These are phyloP conservation scores for Thalassiosira livingstoniorum DNA, from an alignment of 352 stramenopile genomes.

Conservation along the genomic window DNA sequence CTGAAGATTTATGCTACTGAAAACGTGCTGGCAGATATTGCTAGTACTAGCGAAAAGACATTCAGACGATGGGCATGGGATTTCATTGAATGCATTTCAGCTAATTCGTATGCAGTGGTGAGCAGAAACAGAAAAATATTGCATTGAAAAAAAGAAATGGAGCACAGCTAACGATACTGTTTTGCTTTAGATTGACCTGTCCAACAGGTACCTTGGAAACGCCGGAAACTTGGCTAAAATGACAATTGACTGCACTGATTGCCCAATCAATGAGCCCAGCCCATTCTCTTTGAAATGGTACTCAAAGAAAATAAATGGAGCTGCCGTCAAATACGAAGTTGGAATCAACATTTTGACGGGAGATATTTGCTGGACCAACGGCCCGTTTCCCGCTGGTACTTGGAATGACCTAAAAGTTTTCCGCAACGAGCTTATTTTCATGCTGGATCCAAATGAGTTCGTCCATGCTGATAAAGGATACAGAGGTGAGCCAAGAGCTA, in stretches of 20 bases:
- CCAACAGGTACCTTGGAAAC: background rate
- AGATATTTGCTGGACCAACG: slow-evolving; percentile 50
- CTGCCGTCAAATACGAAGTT: slow-evolving; percentile 40
- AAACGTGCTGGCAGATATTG: too few relatives aligned
- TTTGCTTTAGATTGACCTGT: too few relatives aligned
- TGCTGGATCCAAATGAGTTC: slow-evolving; percentile 20
- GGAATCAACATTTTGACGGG: slow-evolving; percentile 35
- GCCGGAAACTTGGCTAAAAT: background rate
- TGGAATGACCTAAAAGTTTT: slow-evolving; percentile 41
- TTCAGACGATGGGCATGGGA: too few relatives aligned
- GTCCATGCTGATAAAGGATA: slow-evolving; percentile 51
- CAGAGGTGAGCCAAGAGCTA: slow-evolving; percentile 14
- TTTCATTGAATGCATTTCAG: background rate
- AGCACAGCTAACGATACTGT: too few relatives aligned
- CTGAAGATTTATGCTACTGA: too few relatives aligned
- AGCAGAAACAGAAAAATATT: background rate
- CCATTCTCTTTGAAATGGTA: background rate
- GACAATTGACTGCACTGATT: background rate
- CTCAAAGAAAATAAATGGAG: slow-evolving; percentile 32
- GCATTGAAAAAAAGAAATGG: too few relatives aligned
- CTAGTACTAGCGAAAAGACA: too few relatives aligned
- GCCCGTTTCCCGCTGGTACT: slow-evolving; percentile 27
- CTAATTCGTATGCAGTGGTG: background rate
- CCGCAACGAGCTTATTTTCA: background rate
- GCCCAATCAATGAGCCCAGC: background rate